Evolutionary conservation across 306 rosid genomes (phyloP).

Genomic region (Erythrophleum fordii): DNA sequence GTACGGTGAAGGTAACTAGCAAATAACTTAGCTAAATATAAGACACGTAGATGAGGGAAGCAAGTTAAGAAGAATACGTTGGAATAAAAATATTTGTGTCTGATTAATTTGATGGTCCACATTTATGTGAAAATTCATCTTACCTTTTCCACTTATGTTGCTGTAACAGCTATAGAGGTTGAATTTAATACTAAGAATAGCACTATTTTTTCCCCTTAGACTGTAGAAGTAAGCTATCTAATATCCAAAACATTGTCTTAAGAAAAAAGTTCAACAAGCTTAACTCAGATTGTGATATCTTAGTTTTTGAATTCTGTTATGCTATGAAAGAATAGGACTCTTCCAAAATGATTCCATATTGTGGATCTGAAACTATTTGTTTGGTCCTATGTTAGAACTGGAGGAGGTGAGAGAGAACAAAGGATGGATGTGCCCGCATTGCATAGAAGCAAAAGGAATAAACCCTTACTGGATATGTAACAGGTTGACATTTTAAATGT

Average conservation of each 20-base stretch:
- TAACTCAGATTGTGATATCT: constrained; percentile 13
- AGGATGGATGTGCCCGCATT: constrained; percentile 87
- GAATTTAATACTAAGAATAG: background rate
- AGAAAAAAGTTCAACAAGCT: background rate
- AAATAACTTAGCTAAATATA: background rate
- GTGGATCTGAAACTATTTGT: constrained; percentile 19
- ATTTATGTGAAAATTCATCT: constrained; percentile 10
- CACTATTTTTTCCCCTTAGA: background rate
- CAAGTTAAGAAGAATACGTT: constrained; percentile 7
- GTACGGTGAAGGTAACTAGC: constrained; percentile 74
- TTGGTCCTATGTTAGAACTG: constrained; percentile 50
- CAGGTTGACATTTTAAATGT: constrained; percentile 55
- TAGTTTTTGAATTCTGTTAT: background rate
- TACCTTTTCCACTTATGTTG: background rate
- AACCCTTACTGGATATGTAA: constrained; percentile 78
- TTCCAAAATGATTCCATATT: background rate
- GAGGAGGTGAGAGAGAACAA: constrained; percentile 69
- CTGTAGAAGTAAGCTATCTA: background rate
- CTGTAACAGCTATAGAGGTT: background rate
- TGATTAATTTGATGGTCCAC: constrained; percentile 2
- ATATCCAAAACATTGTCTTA: background rate
- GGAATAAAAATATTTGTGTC: background rate
- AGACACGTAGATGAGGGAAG: background rate
- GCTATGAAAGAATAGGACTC: background rate
- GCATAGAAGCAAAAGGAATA: constrained; percentile 67